phyloP scores from a whole-genome alignment of 495 filamentous ascomycete species.

The Xanthoparmelia taractica region DNA sequence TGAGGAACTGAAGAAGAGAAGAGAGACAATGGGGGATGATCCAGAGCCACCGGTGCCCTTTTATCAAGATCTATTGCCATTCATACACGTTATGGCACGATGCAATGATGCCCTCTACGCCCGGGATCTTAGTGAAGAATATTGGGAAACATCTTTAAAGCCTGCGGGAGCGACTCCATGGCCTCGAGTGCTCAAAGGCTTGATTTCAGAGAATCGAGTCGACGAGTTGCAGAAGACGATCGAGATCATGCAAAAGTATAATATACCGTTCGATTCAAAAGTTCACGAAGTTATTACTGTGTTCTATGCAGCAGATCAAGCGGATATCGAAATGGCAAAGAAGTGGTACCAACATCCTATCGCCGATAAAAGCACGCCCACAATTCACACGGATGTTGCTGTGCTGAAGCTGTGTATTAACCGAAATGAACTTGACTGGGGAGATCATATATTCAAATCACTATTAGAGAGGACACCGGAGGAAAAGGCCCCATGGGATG shows the following conservation, averaged over 20 bases:
- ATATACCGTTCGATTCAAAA: constrained; percentile 25
- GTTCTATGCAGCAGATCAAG: constrained; percentile 41
- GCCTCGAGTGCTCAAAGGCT: constrained; percentile 54
- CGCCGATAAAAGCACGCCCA: constrained; percentile 34
- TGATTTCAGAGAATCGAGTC: constrained; percentile 52
- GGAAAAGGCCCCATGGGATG: constrained; percentile 53
- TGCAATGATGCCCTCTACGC: constrained; percentile 56
- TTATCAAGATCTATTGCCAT: constrained; percentile 39
- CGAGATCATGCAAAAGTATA: constrained; percentile 30
- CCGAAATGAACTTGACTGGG: constrained; percentile 55
- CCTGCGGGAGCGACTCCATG: constrained; percentile 42
- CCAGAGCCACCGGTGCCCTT: constrained; percentile 29
- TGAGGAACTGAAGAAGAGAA: constrained; percentile 38
- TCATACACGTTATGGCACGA: constrained; percentile 48
- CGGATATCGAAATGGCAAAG: constrained; percentile 48
- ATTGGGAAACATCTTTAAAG: constrained; percentile 32
- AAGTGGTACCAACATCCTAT: constrained; percentile 59
- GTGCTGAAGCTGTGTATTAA: constrained; percentile 51
- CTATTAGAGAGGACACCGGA: constrained; percentile 42
- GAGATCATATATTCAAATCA: constrained; percentile 51
- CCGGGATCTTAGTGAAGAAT: constrained; percentile 41
- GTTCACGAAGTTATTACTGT: constrained; percentile 44
- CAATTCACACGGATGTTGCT: constrained; percentile 38
- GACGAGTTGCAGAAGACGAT: constrained; percentile 35
- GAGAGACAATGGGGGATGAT: constrained; percentile 28